phyloP scores from a whole-genome alignment of 2,329 filamentous ascomycete genomes.

The Phoma sp. region DNA sequence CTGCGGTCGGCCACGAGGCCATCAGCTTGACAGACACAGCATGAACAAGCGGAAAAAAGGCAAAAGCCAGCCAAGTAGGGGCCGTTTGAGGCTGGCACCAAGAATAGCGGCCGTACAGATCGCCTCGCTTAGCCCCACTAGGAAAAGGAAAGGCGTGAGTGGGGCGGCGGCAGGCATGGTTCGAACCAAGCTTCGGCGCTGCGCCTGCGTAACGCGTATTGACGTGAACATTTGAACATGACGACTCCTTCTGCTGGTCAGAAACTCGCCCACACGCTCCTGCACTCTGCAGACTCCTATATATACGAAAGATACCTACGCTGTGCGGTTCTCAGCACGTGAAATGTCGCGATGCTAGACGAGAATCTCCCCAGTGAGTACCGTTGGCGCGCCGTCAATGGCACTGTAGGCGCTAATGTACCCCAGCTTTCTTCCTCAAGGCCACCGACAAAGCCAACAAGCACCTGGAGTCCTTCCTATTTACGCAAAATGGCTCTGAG shows the following conservation, averaged over 20 bases:
- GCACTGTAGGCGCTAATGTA: slow-evolving; percentile 7
- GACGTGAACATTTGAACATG: slow-evolving; percentile 11
- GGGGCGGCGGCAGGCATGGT: slow-evolving; percentile 10
- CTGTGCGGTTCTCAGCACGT: background rate
- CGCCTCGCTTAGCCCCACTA: background rate
- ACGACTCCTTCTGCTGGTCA: slow-evolving; percentile 11
- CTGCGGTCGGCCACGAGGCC: background rate
- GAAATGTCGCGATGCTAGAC: slow-evolving; percentile 73
- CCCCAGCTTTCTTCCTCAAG: slow-evolving; percentile 65
- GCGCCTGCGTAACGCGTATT: slow-evolving; percentile 19
- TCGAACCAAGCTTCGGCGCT: background rate
- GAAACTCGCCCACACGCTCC: background rate
- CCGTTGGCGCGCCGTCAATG: background rate
- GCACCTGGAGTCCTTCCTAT: slow-evolving; percentile 61
- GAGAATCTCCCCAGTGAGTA: slow-evolving; percentile 79
- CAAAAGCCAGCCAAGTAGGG: background rate
- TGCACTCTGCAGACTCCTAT: background rate
- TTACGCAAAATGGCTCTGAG: slow-evolving; percentile 78
- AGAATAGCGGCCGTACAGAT: slow-evolving; percentile 9
- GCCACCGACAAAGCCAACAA: slow-evolving; percentile 56
- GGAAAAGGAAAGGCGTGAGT: slow-evolving; percentile 13
- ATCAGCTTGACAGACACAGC: background rate
- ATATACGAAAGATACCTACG: background rate
- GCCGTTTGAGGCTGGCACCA: slow-evolving; percentile 2
- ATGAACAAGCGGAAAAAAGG: background rate